A percentile compares a stretch with the other conserved stretches of the same genome.
phyloP scores from a whole-genome alignment of 2,329 filamentous ascomycete species.

The Phialemonium atrogriseum region DNA sequence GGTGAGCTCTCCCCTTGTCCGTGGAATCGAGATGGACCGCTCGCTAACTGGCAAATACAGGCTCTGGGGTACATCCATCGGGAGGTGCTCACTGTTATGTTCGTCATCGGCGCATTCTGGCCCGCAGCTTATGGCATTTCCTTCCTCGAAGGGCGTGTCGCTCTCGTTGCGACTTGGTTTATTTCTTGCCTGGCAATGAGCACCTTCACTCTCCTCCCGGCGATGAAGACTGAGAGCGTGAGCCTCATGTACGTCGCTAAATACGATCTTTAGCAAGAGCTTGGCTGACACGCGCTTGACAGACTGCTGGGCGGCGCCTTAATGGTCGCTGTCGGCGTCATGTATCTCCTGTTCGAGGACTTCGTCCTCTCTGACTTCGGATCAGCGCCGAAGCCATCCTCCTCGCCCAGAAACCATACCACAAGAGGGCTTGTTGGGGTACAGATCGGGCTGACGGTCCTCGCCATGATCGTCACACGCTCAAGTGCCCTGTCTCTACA shows the following conservation, averaged over 20 bases:
- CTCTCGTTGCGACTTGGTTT: constrained; percentile 63
- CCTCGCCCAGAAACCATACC: constrained; percentile 28
- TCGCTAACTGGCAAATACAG: constrained; percentile 33
- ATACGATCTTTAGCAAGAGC: neutral
- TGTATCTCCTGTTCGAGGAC: constrained; percentile 77
- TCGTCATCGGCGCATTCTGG: constrained; percentile 69
- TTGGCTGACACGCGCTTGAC: constrained; percentile 13
- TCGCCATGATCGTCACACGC: constrained; percentile 79
- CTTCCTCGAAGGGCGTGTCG: constrained; percentile 60
- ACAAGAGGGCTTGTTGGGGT: constrained; percentile 55
- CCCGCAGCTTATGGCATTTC: constrained; percentile 63
- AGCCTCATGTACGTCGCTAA: constrained; percentile 56
- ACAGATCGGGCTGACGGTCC: constrained; percentile 70
- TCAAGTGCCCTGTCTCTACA: constrained; percentile 82
- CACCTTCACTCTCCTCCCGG: constrained; percentile 79
- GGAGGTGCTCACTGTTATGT: constrained; percentile 77
- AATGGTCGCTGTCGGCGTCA: constrained; percentile 67
- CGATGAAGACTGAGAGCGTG: constrained; percentile 74
- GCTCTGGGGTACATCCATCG: constrained; percentile 88
- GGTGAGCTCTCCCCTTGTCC: constrained; percentile 33
- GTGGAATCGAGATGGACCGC: neutral
- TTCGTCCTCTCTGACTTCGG: constrained; percentile 39
- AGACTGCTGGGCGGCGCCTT: constrained; percentile 67
- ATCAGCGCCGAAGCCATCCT: constrained; percentile 13
- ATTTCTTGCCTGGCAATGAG: constrained; percentile 77